phyloP scores from a whole-genome alignment of 2,329 filamentous ascomycete genomes.

The Cylindrodendrum hubeiense region DNA sequence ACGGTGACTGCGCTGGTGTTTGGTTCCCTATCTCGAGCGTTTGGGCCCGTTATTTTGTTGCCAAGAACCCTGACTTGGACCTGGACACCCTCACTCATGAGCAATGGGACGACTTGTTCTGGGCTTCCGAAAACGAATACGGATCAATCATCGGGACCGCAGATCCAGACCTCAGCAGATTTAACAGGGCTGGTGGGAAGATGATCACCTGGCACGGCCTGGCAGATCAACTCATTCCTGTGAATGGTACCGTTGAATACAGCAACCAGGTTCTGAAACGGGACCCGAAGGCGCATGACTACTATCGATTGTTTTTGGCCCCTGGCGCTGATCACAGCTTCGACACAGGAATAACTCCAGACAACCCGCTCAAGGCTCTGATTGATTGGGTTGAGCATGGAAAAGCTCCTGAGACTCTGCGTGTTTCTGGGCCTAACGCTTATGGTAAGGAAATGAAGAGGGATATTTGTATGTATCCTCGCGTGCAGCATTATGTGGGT shows the following conservation, averaged over 20 bases:
- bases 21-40: slow-evolving; percentile 35
- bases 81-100: neutral
- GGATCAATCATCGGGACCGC: neutral
- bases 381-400: slow-evolving; percentile 54
- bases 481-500: no score
- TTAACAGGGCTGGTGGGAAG: slow-evolving; percentile 53
- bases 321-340: slow-evolving; percentile 65
- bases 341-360: slow-evolving; percentile 6
- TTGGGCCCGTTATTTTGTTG: neutral
- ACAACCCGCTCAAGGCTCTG: slow-evolving; percentile 43
- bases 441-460: no score
- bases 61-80: neutral
- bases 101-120: neutral
- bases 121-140: neutral
- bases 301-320: slow-evolving; percentile 64
- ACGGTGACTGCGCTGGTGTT: no score
- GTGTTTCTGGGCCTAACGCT: neutral
- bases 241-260: slow-evolving; percentile 48
- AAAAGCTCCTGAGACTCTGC: slow-evolving; percentile 1
- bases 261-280: slow-evolving; percentile 48
- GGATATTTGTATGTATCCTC: no score
- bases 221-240: slow-evolving; percentile 52
- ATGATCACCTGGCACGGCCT: slow-evolving; percentile 57
- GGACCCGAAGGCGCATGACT: slow-evolving; percentile 54
- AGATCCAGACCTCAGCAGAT: slow-evolving; percentile 46